Evolutionary conservation across 352 stramenopile genomes (phyloP), one percentile per base, ranked within the genome.

Genomic region (Phytopythium ostracodes): DNA sequence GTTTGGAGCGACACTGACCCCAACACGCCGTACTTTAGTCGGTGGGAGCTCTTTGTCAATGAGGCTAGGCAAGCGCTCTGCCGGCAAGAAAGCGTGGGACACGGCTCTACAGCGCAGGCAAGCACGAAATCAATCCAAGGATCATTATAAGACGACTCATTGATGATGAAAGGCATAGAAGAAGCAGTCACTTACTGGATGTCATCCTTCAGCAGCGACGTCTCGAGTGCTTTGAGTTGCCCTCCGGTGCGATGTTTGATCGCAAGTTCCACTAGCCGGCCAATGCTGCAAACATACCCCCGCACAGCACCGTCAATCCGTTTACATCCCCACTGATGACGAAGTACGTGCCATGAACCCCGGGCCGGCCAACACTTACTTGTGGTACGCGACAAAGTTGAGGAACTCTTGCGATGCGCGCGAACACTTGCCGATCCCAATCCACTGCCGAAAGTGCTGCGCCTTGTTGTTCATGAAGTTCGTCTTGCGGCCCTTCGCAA

Each of bases 341-440:
- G 9, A 29, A 40, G 8, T 25, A n/a, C 36, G 46, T 38, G 33
- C 2, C 33, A 38, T 38, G 33, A 4, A 38, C 14, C 7, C 40
- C 1, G 10, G 29, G 40, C 8, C 24, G n/a, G 25, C 33, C 24
- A 4, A 0, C 43, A 68, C 79, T 59, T 67, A 91, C 86, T 91
- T 91, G 72, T 94, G 83, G 59, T 94, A 94, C 40, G 83, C 67
- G 17, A 94, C 81, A 56, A 94, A 94, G 62, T 94, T 94, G 47
- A 94, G 72, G 33, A 94, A 94, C 68, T 94, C 86, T 25, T 92
- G 73, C 29, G 84, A 89, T 35, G 86, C 86, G 17, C 79, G 77
- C 5, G 84, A 93, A 35, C 77, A 79, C 49, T 81, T 85, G 35
- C 67, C 80, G 8, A 94, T 60, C 5, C 60, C 60, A 18, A 94